Base-by-base conservation (phyloP, 352 stramenopile species). In the Phytopythium aichiense region DNA sequence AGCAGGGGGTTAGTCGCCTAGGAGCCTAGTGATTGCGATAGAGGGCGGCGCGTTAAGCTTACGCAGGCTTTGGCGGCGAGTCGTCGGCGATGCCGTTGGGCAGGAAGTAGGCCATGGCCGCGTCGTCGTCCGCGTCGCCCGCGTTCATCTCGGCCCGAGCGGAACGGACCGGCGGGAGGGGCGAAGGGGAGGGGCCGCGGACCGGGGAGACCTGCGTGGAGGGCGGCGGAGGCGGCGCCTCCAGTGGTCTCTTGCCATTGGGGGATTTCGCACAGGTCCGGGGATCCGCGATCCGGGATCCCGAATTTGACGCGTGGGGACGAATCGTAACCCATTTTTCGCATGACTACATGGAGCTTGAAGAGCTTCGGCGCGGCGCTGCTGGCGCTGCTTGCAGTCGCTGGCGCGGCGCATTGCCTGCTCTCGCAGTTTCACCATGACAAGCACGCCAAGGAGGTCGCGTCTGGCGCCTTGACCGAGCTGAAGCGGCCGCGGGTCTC, bases 71-170 rank as follows among this genome's bases (percentile, higher is more conserved):
- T 30, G 80, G 86, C 18, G 82, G 82, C 43, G 83, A 92, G 66
- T 95, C 86, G 52, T 93, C 84, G 13, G 84, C 71, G 66, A 95
- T 95, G 59, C 84, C 86, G 48, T 89, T 81, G n/a, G 84, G 86
- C 43, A 95, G 71, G 65, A 95, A 95, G 61, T 95, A 95, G 61
- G 80, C 60, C 80, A 92, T 83, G 46, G 68, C 68, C 52, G 69
- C 66, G 35, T 92, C 83, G 28, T 84, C 83, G 58, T 89, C 83
- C 64, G 70, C 78, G 61, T 81, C 75, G 45, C 42, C 54, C 35
- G 57, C 72, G 65, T 84, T 60, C 67, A 79, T 76, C 23, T 48
- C 43, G 35, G 12, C 1, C 9, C 35, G 8, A 7, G 35, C 35
- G 35, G 35, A 40, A 8, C 8, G 35, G 35, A 40, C 0, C 6